Evolutionary conservation across 139 green algal species (phyloP).

Genomic region (Chlorella sp.): DNA sequence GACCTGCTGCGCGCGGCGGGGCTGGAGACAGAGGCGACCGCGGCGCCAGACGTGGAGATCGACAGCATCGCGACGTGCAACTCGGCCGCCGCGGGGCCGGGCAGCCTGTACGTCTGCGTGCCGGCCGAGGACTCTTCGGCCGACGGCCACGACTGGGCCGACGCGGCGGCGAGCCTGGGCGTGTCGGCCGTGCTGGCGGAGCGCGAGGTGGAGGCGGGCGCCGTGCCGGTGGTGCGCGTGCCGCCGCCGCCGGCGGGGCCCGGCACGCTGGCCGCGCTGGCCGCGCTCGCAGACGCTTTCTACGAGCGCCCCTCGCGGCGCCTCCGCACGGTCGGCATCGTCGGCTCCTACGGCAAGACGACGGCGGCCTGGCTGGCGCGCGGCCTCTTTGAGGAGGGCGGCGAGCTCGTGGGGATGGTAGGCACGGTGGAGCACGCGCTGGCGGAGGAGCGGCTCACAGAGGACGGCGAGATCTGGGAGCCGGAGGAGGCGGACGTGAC

Average conservation of each 20-base stretch:
- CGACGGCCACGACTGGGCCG: constrained; percentile 31
- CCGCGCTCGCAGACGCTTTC: constrained; percentile 36
- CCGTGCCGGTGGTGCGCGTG: constrained; percentile 29
- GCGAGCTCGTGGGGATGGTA: constrained; percentile 41
- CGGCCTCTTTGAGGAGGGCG: constrained; percentile 82
- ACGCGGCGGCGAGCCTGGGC: constrained; percentile 1
- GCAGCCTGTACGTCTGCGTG: constrained; percentile 40
- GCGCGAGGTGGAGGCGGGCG: constrained; percentile 21
- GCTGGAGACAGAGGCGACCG: constrained; percentile 41
- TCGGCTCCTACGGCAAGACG: constrained; percentile 93
- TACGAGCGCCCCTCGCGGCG: constrained; percentile 47
- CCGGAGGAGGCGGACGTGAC: constrained; percentile 66
- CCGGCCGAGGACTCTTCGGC: constrained; percentile 15
- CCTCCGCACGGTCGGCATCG: constrained; percentile 64
- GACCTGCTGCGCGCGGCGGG: constrained; percentile 62
- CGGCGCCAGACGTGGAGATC: constrained; percentile 27
- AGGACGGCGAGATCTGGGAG: constrained; percentile 76
- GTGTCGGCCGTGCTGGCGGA: constrained; percentile 15
- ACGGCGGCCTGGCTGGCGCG: constrained; percentile 89
- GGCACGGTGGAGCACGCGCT: constrained; percentile 82
- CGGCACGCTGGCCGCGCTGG: constrained; percentile 25
- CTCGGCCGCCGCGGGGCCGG: constrained; percentile 4
- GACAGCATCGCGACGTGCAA: constrained; percentile 37
- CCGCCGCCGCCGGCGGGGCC: constrained; percentile 23
- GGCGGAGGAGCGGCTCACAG: constrained; percentile 58